Evolutionary conservation across 345 rosid genomes (phyloP), one percentile per base, ranked within the genome.

Genomic region (Eucalyptus sp.): DNA sequence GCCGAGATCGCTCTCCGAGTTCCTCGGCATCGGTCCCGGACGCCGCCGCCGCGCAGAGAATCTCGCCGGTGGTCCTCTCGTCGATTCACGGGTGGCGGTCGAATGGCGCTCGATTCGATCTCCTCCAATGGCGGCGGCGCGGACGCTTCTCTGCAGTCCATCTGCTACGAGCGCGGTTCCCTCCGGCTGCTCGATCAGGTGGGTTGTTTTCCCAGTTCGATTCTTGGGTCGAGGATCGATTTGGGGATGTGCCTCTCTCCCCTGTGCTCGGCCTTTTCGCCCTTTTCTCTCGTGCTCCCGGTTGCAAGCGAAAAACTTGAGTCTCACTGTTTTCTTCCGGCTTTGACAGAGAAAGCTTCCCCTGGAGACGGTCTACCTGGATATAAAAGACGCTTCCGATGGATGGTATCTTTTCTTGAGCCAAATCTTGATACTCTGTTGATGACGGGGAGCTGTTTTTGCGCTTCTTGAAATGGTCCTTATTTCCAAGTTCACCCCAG

Each of bases 331-430:
- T 51, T 51, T 29, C 24, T 86, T 50, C 64, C 33, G 16, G 48
- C 24, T 43, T 86, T 89, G n/a, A 24, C 97, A 97, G 99, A 94
- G 98, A 91, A 96, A 95, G 93, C 97, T 97, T 90, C 99, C 99
- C 50, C 94, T 96, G 49, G 95, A 95, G 88, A 94, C 95, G 5
- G 89, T 83, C 25, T 95, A 95, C 93, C 90, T 97, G 90, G 95
- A 95, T 49, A 96, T 97, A 86, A 89, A 87, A 43, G 92, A 94
- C 86, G 46, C 98, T 10, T 24, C 95, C 13, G 98, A 95, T 92
- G 99, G 99, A 94, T 97, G 99, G 99, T 97, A 90, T 71, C 27
- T 43, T 43, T 89, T 86, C 87, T 33, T 51, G 14, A 33, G 51
- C 18, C 41, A 16, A 37, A 64, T 56, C 43, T 64, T 66, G 12